A percentile compares a stretch with the other conserved stretches of the same genome.
These are phyloP conservation scores for Globisporangium acanthophoron DNA, from an alignment of 352 stramenopile species.

Conservation along the genomic window DNA sequence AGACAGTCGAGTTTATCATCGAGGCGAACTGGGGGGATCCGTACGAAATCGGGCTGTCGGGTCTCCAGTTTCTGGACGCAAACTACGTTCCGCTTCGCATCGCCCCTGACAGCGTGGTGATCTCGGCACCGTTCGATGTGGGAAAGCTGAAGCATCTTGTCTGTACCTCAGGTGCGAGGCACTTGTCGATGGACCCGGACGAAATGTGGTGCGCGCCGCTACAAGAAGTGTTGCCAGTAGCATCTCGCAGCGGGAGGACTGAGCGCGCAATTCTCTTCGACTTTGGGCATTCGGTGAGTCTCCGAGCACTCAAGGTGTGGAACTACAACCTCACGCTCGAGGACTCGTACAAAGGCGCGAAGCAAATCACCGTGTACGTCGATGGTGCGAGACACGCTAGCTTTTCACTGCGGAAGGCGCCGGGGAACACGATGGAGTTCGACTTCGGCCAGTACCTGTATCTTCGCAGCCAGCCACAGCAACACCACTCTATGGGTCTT, in stretches of 20 bases:
- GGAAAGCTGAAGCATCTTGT: conserved; percentile 34
- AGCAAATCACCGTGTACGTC: conserved; percentile 48
- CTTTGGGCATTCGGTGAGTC: conserved; percentile 35
- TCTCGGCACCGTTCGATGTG: conserved; percentile 32
- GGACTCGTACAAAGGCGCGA: conserved; percentile 71
- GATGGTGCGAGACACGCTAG: conserved; percentile 38
- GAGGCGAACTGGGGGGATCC: conserved; percentile 72
- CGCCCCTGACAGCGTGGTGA: conserved; percentile 16
- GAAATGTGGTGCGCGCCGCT: conserved; percentile 67
- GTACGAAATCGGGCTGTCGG: conserved; percentile 55
- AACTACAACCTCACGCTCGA: conserved; percentile 78
- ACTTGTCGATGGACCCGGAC: conserved; percentile 37
- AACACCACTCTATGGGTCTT: conserved; percentile 1
- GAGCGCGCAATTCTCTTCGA: conserved; percentile 38
- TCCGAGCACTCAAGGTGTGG: conserved; percentile 65
- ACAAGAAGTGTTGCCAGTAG: conserved; percentile 27
- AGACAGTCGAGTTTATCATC: conserved; percentile 43
- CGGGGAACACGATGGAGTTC: conserved; percentile 68
- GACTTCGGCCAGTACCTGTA: conserved; percentile 85
- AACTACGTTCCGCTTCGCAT: conserved; percentile 41
- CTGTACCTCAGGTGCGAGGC: conserved; percentile 28
- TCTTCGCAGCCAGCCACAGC: conserved; percentile 20
- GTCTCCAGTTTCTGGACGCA: conserved; percentile 53
- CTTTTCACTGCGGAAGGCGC: conserved; percentile 74
- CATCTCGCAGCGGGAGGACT: conserved; percentile 10